Evolutionary conservation across 768 basidiomycete genomes (phyloP).

Genomic region (Amanita subjunquillea): DNA sequence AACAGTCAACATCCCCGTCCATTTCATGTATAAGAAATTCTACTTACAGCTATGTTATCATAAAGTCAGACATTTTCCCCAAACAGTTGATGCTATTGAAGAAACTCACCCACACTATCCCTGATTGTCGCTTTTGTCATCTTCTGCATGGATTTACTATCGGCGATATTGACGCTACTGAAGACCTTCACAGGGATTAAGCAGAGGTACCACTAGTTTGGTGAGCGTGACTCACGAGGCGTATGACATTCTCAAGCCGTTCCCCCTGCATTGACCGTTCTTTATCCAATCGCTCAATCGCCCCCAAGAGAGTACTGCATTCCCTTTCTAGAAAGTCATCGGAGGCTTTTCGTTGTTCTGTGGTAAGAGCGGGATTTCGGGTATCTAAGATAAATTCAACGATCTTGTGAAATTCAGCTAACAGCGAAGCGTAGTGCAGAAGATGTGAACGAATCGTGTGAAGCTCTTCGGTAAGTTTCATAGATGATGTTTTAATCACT

Average conservation of each 20-base stretch:
- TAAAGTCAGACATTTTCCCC: not conserved
- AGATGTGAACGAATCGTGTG: conserved; percentile 52
- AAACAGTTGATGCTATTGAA: not conserved
- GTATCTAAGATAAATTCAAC: conserved; percentile 40
- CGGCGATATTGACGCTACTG: conserved; percentile 34
- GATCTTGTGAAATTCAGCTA: conserved; percentile 43
- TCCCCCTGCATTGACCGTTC: conserved; percentile 29
- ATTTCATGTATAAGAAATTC: not conserved
- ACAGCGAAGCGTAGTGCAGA: conserved; percentile 44
- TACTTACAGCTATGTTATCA: conserved; percentile 8
- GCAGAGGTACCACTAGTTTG: not conserved
- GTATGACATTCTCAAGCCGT: conserved; percentile 40
- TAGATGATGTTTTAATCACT: conserved; percentile 31
- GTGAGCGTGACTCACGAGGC: conserved; percentile 20
- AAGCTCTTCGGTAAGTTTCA: conserved; percentile 39
- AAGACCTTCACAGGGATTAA: conserved; percentile 23
- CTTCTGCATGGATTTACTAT: conserved; percentile 30
- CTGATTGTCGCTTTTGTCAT: conserved; percentile 30
- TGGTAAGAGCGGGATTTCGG: conserved; percentile 38
- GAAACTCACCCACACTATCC: conserved; percentile 17
- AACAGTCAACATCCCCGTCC: not conserved
- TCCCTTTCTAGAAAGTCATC: conserved; percentile 29
- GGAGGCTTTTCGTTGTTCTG: conserved; percentile 19
- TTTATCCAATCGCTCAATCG: conserved; percentile 37
- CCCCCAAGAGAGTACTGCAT: conserved; percentile 33